phyloP scores from a whole-genome alignment of 768 basidiomycete genomes.

The Psilocybe subaeruginosa region DNA sequence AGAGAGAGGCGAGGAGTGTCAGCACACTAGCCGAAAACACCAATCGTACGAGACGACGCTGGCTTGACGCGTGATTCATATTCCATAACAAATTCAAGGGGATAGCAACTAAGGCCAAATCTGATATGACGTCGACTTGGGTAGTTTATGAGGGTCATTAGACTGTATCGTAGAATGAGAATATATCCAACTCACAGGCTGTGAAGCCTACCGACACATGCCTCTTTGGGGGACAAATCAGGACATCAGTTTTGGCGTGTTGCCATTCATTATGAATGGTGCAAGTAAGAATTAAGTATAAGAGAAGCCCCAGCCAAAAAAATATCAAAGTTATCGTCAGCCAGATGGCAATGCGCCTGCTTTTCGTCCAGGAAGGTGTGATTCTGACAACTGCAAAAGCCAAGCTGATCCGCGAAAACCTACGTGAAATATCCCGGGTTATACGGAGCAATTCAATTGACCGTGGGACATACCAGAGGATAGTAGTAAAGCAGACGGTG shows the following conservation, averaged over 20 bases:
- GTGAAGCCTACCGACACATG: not conserved
- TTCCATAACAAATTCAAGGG: conserved; percentile 6
- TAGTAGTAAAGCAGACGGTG: not conserved
- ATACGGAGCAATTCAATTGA: not conserved
- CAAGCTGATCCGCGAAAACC: conserved; percentile 14
- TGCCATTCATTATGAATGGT: conserved; percentile 4
- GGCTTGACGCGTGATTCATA: not conserved
- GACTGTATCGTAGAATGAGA: not conserved
- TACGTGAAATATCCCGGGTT: not conserved
- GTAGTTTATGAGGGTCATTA: not conserved
- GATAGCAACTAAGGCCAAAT: not conserved
- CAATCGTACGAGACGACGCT: conserved; percentile 8
- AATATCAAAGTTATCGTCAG: conserved; percentile 3
- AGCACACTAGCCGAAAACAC: conserved; percentile 14
- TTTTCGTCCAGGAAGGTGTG: not conserved
- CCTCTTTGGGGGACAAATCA: conserved; percentile 1
- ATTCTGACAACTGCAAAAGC: conserved; percentile 9
- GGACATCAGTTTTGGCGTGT: not conserved
- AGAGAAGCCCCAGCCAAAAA: not conserved
- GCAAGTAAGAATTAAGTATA: not conserved
- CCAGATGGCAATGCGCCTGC: not conserved
- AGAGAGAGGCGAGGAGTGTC: not conserved
- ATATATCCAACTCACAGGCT: not conserved
- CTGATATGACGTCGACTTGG: conserved; percentile 5
- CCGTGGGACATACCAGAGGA: conserved; percentile 4